Percentiles rank a stretch among this genome's conserved stretches.
Conservation (phyloP, 2,329 filamentous ascomycete genomes). For the Dissoconium aciculare region DNA sequence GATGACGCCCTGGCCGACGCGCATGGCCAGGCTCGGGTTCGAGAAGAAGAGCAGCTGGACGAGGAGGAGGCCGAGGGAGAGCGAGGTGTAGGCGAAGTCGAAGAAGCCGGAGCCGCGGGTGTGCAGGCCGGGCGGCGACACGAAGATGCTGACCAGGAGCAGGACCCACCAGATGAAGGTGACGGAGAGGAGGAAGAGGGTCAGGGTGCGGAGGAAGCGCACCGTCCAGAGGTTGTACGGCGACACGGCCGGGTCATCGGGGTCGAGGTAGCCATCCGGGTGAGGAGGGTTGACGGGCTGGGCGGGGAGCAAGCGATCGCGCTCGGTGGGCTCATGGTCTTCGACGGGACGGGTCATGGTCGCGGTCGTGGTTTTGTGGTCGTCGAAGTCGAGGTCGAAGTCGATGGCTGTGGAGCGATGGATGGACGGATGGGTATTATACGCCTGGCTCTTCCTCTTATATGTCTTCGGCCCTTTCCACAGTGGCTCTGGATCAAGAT, state of each 20-base stretch:
- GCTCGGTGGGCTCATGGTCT: constrained; percentile 39
- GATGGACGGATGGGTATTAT: too few relatives aligned
- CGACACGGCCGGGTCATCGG: constrained; percentile 71
- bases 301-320: constrained; percentile 50
- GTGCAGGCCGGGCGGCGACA: constrained; percentile 75
- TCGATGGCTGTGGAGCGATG: too few relatives aligned
- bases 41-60: constrained; percentile 76
- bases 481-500: too few relatives aligned
- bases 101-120: constrained; percentile 86
- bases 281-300: constrained; percentile 40
- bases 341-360: background rate
- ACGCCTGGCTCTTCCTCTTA: too few relatives aligned
- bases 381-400: constrained; percentile 10
- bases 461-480: too few relatives aligned
- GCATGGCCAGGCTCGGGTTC: constrained; percentile 63
- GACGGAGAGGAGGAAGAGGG: constrained; percentile 57
- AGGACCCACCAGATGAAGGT: constrained; percentile 88
- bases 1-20: constrained; percentile 55
- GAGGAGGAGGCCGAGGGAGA: constrained; percentile 61
- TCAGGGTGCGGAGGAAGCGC: constrained; percentile 62
- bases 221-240: constrained; percentile 94
- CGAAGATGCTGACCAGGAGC: constrained; percentile 76
- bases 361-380: constrained; percentile 14
- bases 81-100: constrained; percentile 65
- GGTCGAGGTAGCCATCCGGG: constrained; percentile 53